Evolutionary conservation across 345 rosid species (phyloP), one percentile per base, ranked within the genome.

Genomic region (Lepidium didymum): DNA sequence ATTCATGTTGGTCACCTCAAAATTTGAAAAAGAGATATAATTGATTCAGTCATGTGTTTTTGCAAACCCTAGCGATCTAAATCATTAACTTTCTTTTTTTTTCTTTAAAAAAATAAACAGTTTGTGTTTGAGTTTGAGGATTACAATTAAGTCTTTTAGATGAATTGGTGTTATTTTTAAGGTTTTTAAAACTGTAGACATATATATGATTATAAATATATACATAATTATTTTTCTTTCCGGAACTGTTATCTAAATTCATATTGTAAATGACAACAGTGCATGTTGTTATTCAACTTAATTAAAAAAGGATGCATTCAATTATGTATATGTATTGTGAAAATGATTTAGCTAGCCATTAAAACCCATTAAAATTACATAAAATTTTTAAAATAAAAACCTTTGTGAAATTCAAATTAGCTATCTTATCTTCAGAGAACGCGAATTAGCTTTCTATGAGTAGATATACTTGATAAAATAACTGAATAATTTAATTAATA

Each of bases 1-100:
- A 3, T 12, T 42, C 61, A 41, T 73, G 45, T 40, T 64, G 64
- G 56, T 74, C 50, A 38, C 62, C 68, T 74, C 73, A 67, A 74
- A 67, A 15, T 60, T 27, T 25, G 25, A 41, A 47, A 55, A 58
- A 41, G 53, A 0, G 10, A 15, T 29, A 10, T 29, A 10, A 33
- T 13, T 25, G 40, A 73, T 65, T 58, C 47, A 57, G 33, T 34
- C 66, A 65, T 57, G 60, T 57, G 67, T 57, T 64, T 56, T 3
- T 42, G 21, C 19, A 50, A 56, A 21, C 19, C 66, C 66, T 72
- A 73, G 71, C 52, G 59, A 57, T 11, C 31, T 31, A 49, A 49
- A 64, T 54, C 56, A 54, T 62, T 44, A 42, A 4, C 0, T 11
- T 3, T 40, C 0, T 11, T 7, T 12, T 13, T 47, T 27, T 16